Base-by-base conservation (phyloP, 768 basidiomycete species). In the Filobasidium wieringae region DNA sequence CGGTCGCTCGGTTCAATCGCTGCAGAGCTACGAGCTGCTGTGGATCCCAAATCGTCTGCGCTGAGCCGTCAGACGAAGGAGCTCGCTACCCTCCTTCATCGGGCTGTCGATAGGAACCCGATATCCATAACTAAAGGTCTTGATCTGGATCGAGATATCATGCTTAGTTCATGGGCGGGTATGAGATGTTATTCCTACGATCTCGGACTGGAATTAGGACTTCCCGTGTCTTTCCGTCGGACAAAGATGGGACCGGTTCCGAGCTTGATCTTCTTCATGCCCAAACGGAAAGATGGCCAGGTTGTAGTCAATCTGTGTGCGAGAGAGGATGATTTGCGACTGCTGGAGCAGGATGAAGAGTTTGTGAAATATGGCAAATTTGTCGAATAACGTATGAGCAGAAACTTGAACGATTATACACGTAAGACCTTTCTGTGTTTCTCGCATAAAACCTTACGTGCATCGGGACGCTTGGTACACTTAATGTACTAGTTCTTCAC, bases 131-230 rank as follows among this genome's bases (percentile, higher is more conserved):
- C 26, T 8, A 43, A 34, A 7, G 3, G 14, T 15, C 22, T 60
- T 9, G 58, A 60, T 54, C 36, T 34, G 17, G 57, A 37, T 7
- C 29, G 15, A 5, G 59, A 50, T 15, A 33, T 60, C 43, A 58
- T 58, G 56, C 14, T 60, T 19, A 60, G 59, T 34, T 60, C 59
- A 36, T 60, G 59, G 59, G 59, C 59, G 40, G 50, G 55, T 9
- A 47, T 60, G 41, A 32, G 53, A 9, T 57, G 55, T 26, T 50
- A 60, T 37, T 22, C 36, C 4, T 53, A 59, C 19, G 59, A 60
- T 50, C 59, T 60, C 36, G 49, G 36, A 14, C 19, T 60, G 24
- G 58, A 43, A 30, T 31, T 60, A 12, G 59, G 59, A 9, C 7
- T 24, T 6, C 59, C 59, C 4, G 55, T 53, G n/a, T 31, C 51